Evolutionary conservation across 495 filamentous ascomycete genomes (phyloP).

Genomic region (Penicillium robsamsonii): DNA sequence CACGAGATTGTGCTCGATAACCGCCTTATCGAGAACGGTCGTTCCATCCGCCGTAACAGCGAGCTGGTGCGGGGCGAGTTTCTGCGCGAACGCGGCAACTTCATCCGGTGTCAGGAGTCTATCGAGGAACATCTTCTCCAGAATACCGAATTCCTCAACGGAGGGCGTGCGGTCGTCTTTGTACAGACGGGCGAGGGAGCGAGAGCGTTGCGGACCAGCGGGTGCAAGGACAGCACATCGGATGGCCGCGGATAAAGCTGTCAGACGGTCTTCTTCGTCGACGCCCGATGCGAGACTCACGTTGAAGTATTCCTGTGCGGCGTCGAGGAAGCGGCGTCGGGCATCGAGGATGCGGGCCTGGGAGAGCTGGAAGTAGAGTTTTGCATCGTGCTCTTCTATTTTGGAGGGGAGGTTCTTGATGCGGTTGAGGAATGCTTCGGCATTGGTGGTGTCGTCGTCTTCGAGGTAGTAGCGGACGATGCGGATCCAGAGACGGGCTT

Average conservation of each 20-base stretch:
- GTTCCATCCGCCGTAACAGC: constrained; percentile 83
- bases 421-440: constrained; percentile 85
- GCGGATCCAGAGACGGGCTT: constrained; percentile 81
- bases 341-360: constrained; percentile 92
- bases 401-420: constrained; percentile 87
- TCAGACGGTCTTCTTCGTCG: constrained; percentile 80
- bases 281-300: constrained; percentile 73
- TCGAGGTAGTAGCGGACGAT: constrained; percentile 94
- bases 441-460: constrained; percentile 83
- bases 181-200: constrained; percentile 77
- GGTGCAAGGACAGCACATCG: constrained; percentile 92
- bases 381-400: constrained; percentile 65
- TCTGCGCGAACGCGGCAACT: constrained; percentile 78
- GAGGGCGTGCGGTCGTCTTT: constrained; percentile 84
- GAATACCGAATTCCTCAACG: constrained; percentile 77
- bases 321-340: constrained; percentile 86
- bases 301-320: constrained; percentile 79
- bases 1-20: constrained; percentile 93
- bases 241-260: constrained; percentile 83
- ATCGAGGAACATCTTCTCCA: constrained; percentile 98
- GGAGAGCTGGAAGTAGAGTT: constrained; percentile 82
- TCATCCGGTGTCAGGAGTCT: constrained; percentile 76
- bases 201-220: constrained; percentile 80
- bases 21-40: constrained; percentile 91
- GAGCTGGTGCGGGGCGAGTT: constrained; percentile 81